Evolutionary conservation across 2,329 filamentous ascomycete species (phyloP).

Genomic region (Scedosporium dehoogii): DNA sequence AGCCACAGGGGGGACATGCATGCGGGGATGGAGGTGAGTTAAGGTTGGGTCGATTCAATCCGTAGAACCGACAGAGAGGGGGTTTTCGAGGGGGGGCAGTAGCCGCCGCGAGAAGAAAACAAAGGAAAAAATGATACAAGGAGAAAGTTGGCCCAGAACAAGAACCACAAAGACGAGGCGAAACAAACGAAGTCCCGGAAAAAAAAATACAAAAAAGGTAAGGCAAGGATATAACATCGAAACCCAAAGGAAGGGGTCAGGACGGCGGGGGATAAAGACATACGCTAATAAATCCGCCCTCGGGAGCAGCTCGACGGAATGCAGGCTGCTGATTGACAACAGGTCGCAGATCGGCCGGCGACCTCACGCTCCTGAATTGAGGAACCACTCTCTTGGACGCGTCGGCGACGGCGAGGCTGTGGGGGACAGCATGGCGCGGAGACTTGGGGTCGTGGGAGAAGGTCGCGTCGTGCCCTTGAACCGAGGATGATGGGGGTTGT

Average conservation of each 20-base stretch:
- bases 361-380: constrained; percentile 73
- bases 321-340: constrained; percentile 80
- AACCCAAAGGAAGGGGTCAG: background rate
- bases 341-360: constrained; percentile 64
- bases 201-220: background rate
- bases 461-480: constrained; percentile 48
- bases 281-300: constrained; percentile 96
- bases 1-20: background rate
- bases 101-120: no score
- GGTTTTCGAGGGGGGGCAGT: no score
- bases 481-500: constrained; percentile 34
- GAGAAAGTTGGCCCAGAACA: no score
- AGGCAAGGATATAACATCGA: no score
- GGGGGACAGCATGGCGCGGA: constrained; percentile 42
- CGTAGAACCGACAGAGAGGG: no score
- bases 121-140: no score
- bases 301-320: constrained; percentile 87
- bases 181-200: background rate
- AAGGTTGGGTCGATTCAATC: no score
- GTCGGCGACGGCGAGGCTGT: constrained; percentile 14
- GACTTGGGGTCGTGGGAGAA: constrained; percentile 46
- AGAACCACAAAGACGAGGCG: no score
- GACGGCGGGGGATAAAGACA: constrained; percentile 22
- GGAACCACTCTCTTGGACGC: constrained; percentile 62
- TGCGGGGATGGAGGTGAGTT: background rate